Evolutionary conservation across 2,329 filamentous ascomycete genomes (phyloP).

Genomic region (Ophiostoma ips): DNA sequence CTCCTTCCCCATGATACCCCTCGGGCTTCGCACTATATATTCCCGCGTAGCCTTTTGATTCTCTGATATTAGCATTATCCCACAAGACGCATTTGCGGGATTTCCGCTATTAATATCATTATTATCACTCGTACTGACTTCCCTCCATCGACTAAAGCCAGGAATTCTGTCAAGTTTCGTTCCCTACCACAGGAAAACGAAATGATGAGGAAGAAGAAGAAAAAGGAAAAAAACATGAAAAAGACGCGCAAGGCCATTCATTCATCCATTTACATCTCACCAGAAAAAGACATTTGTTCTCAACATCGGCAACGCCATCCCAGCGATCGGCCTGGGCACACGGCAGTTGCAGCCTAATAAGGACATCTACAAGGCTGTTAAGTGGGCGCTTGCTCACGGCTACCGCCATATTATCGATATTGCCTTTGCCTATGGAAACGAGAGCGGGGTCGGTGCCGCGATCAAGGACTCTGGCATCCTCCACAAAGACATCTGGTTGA

Average conservation of each 20-base stretch:
- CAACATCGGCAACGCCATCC: constrained; percentile 67
- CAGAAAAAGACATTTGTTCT: constrained; percentile 47
- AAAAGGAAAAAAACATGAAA: not conserved
- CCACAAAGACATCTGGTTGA: constrained; percentile 10
- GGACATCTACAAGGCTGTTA: constrained; percentile 8
- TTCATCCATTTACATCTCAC: not conserved
- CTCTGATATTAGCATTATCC: too few relatives aligned
- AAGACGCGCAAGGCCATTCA: too few relatives aligned
- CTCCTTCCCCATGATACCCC: too few relatives aligned
- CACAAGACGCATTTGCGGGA: too few relatives aligned
- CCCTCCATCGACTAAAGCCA: too few relatives aligned
- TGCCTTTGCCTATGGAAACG: constrained; percentile 11
- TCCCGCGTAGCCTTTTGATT: too few relatives aligned
- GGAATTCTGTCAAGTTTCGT: too few relatives aligned
- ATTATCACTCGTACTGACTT: too few relatives aligned
- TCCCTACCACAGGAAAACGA: too few relatives aligned
- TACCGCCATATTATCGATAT: constrained; percentile 13
- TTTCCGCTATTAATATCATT: too few relatives aligned
- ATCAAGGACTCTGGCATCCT: constrained; percentile 10
- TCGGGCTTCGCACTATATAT: not conserved
- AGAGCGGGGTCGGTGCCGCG: constrained; percentile 10
- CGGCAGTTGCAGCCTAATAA: constrained; percentile 48
- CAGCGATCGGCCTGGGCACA: constrained; percentile 62
- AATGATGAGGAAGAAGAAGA: not conserved
- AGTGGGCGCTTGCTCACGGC: constrained; percentile 6